phyloP scores from a whole-genome alignment of 371 early-diverging fungal genomes.

The Phascolomyces articulosus region DNA sequence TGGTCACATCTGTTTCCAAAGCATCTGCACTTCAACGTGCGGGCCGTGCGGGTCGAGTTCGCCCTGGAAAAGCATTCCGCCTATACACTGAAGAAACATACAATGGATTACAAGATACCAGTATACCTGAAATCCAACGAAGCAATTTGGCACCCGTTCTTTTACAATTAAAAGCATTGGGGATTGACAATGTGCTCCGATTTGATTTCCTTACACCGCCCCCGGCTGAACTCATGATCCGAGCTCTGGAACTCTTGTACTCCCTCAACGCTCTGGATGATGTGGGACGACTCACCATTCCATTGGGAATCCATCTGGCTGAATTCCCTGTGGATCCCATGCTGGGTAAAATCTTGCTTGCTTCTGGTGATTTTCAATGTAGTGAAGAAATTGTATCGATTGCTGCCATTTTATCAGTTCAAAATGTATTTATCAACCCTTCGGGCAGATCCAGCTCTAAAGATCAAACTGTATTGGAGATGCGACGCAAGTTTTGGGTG shows the following conservation, averaged over 20 bases:
- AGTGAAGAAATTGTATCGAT: conserved; percentile 81
- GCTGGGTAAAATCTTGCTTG: conserved; percentile 72
- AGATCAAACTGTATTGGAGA: conserved; percentile 55
- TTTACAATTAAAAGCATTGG: conserved; percentile 75
- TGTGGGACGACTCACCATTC: conserved; percentile 74
- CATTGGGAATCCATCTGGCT: conserved; percentile 78
- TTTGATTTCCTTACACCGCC: conserved; percentile 81
- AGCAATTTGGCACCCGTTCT: conserved; percentile 64
- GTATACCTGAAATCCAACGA: conserved; percentile 78
- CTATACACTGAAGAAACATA: conserved; percentile 77
- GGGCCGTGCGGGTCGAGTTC: conserved; percentile 81
- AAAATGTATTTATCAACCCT: conserved; percentile 71
- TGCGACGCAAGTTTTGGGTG: conserved; percentile 75
- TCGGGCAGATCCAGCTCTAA: conserved; percentile 37
- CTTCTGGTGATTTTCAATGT: conserved; percentile 70
- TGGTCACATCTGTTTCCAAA: conserved; percentile 67
- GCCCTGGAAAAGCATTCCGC: conserved; percentile 71
- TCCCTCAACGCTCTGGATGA: conserved; percentile 79
- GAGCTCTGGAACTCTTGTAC: conserved; percentile 69
- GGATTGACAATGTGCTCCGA: conserved; percentile 77
- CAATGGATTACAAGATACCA: conserved; percentile 46
- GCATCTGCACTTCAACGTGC: conserved; percentile 81
- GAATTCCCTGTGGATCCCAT: conserved; percentile 85
- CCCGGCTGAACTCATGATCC: conserved; percentile 69
- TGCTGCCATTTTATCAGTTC: conserved; percentile 83